phyloP scores from a whole-genome alignment of 805 yeast species.

The Yarrowia keelungensis region DNA sequence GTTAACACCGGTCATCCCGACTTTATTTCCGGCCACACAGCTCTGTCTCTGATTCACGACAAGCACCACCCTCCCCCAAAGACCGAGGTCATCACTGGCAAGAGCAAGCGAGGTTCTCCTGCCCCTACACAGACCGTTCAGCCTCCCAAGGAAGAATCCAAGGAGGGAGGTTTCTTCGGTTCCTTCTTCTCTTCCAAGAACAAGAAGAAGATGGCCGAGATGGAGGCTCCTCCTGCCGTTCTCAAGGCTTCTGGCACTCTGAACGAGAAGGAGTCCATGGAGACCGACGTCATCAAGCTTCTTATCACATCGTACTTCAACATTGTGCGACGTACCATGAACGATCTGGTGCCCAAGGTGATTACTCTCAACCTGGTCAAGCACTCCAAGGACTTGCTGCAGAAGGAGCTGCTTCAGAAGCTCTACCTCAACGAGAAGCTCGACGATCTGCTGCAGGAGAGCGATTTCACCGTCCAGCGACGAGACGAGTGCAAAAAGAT shows the following conservation, averaged over 20 bases:
- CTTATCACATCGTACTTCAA: slow-evolving; percentile 87
- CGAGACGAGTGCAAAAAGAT: slow-evolving; percentile 93
- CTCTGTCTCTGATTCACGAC: slow-evolving; percentile 90
- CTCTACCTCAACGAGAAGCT: slow-evolving; percentile 76
- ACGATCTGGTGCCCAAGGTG: slow-evolving; percentile 94
- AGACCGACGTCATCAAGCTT: slow-evolving; percentile 93
- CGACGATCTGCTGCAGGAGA: slow-evolving; percentile 84
- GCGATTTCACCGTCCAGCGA: slow-evolving; percentile 88
- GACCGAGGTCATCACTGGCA: slow-evolving; percentile 27
- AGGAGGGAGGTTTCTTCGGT: slow-evolving; percentile 84
- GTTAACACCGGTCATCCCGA: slow-evolving; percentile 98
- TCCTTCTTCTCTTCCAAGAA: slow-evolving; percentile 92
- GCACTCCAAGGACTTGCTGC: slow-evolving; percentile 82
- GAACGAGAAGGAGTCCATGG: slow-evolving; percentile 94
- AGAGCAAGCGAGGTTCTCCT: slow-evolving; percentile 81
- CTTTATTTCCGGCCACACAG: slow-evolving; percentile 90
- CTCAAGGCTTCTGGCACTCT: slow-evolving; percentile 88
- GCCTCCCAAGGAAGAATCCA: slow-evolving; percentile 54
- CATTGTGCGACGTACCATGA: slow-evolving; percentile 91
- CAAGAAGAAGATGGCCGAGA: slow-evolving; percentile 88
- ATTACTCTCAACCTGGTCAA: slow-evolving; percentile 89
- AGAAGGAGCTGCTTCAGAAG: slow-evolving; percentile 87
- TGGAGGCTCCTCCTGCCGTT: slow-evolving; percentile 97
- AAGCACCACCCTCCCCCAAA: slow-evolving; percentile 70
- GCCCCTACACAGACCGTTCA: slow-evolving; percentile 51